Conservation (phyloP, 805 yeast species). For the Ogataea wickerhamii region DNA sequence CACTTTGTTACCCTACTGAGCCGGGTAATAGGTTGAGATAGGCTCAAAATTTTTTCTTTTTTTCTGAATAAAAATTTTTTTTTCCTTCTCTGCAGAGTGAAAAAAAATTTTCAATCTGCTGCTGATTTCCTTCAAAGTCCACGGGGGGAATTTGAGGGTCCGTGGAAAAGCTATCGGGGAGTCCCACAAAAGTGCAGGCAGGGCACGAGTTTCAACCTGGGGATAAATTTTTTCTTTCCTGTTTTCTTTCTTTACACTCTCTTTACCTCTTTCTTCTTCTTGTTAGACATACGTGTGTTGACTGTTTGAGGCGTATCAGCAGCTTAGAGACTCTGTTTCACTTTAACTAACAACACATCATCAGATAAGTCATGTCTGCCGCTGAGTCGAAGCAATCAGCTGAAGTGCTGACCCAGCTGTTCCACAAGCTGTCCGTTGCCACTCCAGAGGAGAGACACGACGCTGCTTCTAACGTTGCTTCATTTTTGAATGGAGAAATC, state of each 20-base stretch:
- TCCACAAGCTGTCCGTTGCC: constrained; percentile 89
- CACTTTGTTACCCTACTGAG: constrained; percentile 2
- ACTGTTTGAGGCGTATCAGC: constrained; percentile 1
- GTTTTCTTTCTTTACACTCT: background rate
- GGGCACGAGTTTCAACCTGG: background rate
- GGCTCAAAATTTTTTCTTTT: background rate
- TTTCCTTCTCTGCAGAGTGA: background rate
- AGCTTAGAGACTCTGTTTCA: constrained; percentile 1
- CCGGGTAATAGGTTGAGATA: background rate
- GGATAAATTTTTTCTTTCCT: background rate
- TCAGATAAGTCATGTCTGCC: constrained; percentile 18
- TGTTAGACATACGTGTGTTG: constrained; percentile 1
- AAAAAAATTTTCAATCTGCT: background rate
- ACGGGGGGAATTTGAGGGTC: constrained; percentile 7
- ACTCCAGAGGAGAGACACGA: constrained; percentile 74
- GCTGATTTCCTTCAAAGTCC: too few species aligned
- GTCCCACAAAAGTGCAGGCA: background rate
- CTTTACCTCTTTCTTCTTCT: background rate
- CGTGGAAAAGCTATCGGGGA: background rate
- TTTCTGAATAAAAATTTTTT: constrained; percentile 5
- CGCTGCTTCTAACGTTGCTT: constrained; percentile 86
- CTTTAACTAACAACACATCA: constrained; percentile 1
- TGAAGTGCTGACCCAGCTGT: constrained; percentile 89
- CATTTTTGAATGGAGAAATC: constrained; percentile 93
- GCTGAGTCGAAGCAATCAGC: constrained; percentile 60